Evolutionary conservation across 495 filamentous ascomycete species (phyloP).

Genomic region (Podospora conica): DNA sequence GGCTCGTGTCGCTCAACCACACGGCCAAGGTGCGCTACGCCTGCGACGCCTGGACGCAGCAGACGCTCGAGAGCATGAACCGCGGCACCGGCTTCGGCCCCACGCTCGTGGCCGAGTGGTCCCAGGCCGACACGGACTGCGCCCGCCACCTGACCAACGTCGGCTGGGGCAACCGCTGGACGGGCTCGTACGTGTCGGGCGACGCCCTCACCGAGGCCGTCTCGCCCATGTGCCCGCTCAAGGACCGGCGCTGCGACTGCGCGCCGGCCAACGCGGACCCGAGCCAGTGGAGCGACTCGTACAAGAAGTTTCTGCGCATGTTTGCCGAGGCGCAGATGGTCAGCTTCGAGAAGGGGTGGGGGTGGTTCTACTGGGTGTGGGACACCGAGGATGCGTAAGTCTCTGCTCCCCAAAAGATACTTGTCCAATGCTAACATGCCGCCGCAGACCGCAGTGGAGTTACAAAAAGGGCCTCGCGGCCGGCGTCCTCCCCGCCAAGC

Average conservation of each 20-base stretch:
- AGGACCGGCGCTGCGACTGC: constrained; percentile 63
- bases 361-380: constrained; percentile 97
- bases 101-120: constrained; percentile 97
- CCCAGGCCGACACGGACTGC: constrained; percentile 97
- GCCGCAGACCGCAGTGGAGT: constrained; percentile 77
- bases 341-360: constrained; percentile 83
- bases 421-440: constrained; percentile 36
- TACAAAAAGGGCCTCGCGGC: constrained; percentile 79
- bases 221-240: constrained; percentile 64
- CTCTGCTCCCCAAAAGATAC: not conserved
- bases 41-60: constrained; percentile 76
- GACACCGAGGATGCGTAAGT: constrained; percentile 42
- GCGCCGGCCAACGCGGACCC: constrained; percentile 66
- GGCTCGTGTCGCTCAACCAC: constrained; percentile 67
- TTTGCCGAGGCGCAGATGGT: constrained; percentile 96
- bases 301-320: constrained; percentile 79
- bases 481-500: constrained; percentile 75
- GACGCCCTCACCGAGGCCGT: constrained; percentile 50
- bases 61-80: constrained; percentile 64
- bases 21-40: constrained; percentile 73
- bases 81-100: constrained; percentile 81
- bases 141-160: constrained; percentile 84
- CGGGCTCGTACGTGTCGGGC: constrained; percentile 61
- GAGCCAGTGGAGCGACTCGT: constrained; percentile 57
- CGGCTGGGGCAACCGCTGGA: constrained; percentile 81